phyloP scores from a whole-genome alignment of 768 basidiomycete genomes.

The Pleurotus ostreatus region DNA sequence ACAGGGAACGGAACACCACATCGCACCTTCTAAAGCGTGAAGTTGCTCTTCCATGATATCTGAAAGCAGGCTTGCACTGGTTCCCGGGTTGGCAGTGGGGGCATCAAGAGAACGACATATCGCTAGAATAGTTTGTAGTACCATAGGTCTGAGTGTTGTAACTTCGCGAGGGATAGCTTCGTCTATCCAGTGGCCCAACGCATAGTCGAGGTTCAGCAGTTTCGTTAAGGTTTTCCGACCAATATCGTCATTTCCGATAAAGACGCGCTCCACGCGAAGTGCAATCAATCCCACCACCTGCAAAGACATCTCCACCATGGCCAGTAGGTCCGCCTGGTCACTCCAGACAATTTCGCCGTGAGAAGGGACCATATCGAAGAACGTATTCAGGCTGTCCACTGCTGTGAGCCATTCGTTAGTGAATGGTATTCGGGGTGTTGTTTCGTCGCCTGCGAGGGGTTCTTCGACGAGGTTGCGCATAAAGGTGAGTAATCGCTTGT shows the following conservation, averaged over 20 bases:
- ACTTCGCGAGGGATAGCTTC: conserved; percentile 33
- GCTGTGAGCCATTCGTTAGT: conserved; percentile 47
- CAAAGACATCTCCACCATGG: conserved; percentile 49
- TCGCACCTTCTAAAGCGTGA: conserved; percentile 37
- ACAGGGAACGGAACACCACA: background rate
- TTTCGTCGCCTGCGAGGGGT: conserved; percentile 28
- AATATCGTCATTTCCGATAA: conserved; percentile 37
- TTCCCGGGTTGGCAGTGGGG: conserved; percentile 24
- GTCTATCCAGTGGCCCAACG: conserved; percentile 58
- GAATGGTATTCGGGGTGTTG: conserved; percentile 22
- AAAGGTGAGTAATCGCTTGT: conserved; percentile 38
- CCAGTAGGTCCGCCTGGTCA: conserved; percentile 53
- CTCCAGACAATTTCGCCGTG: conserved; percentile 48
- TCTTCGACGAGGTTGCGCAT: conserved; percentile 34
- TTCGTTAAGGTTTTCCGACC: conserved; percentile 46
- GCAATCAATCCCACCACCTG: conserved; percentile 51
- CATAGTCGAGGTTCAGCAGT: conserved; percentile 49
- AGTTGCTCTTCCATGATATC: conserved; percentile 37
- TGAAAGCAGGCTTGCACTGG: conserved; percentile 38
- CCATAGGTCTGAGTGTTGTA: conserved; percentile 41
- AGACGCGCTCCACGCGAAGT: conserved; percentile 48
- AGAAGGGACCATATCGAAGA: conserved; percentile 51
- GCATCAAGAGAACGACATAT: conserved; percentile 48
- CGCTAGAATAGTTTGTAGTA: conserved; percentile 36
- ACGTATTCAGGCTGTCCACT: conserved; percentile 47